Conservation (phyloP, 2,329 filamentous ascomycete genomes). For the Massarina eburnea region DNA sequence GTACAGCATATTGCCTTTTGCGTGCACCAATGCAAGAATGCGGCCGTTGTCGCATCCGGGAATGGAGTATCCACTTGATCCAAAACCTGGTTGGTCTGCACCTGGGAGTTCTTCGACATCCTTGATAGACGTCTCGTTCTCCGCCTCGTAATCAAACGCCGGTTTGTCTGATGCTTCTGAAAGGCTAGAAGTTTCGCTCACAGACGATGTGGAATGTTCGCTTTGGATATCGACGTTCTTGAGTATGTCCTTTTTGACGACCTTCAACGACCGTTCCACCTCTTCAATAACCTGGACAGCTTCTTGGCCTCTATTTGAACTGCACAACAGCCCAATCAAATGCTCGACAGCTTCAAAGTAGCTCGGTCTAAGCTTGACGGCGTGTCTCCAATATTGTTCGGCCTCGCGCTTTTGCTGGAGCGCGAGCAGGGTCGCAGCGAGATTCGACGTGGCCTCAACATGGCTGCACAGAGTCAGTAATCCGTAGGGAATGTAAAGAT, state of each 20-base stretch:
- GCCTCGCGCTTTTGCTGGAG: slow-evolving; percentile 82
- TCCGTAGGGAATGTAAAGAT: slow-evolving; percentile 9
- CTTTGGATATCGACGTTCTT: slow-evolving; percentile 57
- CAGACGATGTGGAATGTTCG: slow-evolving; percentile 62
- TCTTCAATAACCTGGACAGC: slow-evolving; percentile 85
- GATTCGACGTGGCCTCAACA: slow-evolving; percentile 90
- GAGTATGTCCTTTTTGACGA: slow-evolving; percentile 51
- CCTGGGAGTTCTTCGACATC: slow-evolving; percentile 45
- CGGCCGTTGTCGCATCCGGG: slow-evolving; percentile 86
- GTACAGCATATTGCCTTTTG: slow-evolving; percentile 98
- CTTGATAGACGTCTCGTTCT: slow-evolving; percentile 41
- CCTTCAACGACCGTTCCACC: slow-evolving; percentile 72
- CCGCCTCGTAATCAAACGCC: slow-evolving; percentile 56
- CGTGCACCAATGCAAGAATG: slow-evolving; percentile 90
- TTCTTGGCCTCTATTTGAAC: slow-evolving; percentile 76
- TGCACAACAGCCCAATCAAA: slow-evolving; percentile 83
- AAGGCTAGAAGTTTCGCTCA: slow-evolving; percentile 55
- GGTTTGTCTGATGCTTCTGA: slow-evolving; percentile 60
- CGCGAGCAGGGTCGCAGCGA: slow-evolving; percentile 85
- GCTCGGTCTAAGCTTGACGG: slow-evolving; percentile 79
- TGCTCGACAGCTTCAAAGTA: slow-evolving; percentile 97
- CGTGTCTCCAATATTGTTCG: slow-evolving; percentile 79
- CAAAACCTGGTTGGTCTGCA: slow-evolving; percentile 60
- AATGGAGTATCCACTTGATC: slow-evolving; percentile 81
- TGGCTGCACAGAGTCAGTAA: slow-evolving; percentile 57